A percentile compares a stretch with the other conserved stretches of the same genome.
These are phyloP conservation scores for Sugiyamaella castrensis DNA, from an alignment of 1,139 yeast genomes.

Conservation along the genomic window DNA sequence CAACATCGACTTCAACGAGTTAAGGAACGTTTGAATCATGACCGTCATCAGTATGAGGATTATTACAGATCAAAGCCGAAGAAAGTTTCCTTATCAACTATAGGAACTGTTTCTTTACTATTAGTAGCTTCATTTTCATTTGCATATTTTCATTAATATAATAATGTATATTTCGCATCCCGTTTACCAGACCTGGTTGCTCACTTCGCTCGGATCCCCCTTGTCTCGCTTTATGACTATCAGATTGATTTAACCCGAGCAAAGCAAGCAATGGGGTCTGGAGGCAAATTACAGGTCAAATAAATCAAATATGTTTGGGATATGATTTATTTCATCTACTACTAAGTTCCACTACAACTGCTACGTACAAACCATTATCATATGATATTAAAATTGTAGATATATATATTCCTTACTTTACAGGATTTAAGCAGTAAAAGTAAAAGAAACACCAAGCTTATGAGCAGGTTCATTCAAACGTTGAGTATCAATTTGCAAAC, in stretches of 20 bases:
- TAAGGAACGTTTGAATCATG: slow-evolving; percentile 11
- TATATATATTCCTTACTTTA: slow-evolving; percentile 2
- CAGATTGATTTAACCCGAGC: no score
- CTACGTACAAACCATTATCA: not conserved
- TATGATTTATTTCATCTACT: not conserved
- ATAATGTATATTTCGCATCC: no score
- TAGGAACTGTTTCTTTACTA: slow-evolving; percentile 3
- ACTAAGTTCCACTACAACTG: not conserved
- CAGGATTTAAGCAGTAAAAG: slow-evolving; percentile 69
- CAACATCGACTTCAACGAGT: slow-evolving; percentile 34
- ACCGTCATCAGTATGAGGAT: not conserved
- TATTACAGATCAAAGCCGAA: not conserved
- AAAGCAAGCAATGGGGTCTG: no score
- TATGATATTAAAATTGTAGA: not conserved
- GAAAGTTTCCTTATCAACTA: slow-evolving; percentile 1
- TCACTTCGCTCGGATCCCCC: no score
- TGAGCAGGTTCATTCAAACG: slow-evolving; percentile 96
- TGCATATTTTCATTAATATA: slow-evolving; percentile 4
- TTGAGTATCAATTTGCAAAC: slow-evolving; percentile 95
- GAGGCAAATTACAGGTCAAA: no score
- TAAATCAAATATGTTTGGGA: no score
- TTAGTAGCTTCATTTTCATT: not conserved
- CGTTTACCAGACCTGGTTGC: no score
- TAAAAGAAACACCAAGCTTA: slow-evolving; percentile 93
- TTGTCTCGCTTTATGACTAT: no score